These are phyloP conservation scores for Helotiales sp. DNA, from an alignment of 2,329 filamentous ascomycete species.

Conservation along the genomic window DNA sequence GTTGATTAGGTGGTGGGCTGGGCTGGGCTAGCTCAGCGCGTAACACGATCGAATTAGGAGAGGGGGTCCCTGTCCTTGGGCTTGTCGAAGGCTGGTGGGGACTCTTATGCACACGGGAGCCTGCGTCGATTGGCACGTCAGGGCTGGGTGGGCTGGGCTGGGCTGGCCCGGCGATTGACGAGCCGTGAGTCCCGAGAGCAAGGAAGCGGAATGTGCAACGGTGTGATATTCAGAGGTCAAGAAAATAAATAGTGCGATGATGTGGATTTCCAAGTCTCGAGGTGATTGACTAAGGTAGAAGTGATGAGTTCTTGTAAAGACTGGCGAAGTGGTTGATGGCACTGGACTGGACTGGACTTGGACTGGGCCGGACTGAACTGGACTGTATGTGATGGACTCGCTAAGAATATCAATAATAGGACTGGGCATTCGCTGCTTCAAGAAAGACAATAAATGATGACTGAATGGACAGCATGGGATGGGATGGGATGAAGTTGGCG, in stretches of 20 bases:
- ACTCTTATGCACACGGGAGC: conserved; percentile 11
- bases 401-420: conserved; percentile 7
- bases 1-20: conserved; percentile 15
- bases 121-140: conserved; percentile 10
- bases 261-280: conserved; percentile 1
- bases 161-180: conserved; percentile 4
- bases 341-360: no score
- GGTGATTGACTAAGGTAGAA: background rate
- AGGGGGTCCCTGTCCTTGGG: conserved; percentile 5
- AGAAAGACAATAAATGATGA: background rate
- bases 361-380: background rate
- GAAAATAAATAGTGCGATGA: conserved; percentile 11
- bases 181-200: background rate
- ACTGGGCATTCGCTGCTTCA: conserved; percentile 10
- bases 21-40: conserved; percentile 30
- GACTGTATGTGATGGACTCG: background rate
- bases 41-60: conserved; percentile 33
- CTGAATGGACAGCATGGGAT: background rate
- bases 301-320: no score
- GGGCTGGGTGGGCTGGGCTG: background rate
- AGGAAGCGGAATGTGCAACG: background rate
- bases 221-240: conserved; percentile 8
- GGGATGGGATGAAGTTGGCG: background rate
- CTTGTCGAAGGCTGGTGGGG: conserved; percentile 1
- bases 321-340: no score